Evolutionary conservation across 108 stramenopile species (phyloP).

Genomic region (Cyclotella distinguenda): DNA sequence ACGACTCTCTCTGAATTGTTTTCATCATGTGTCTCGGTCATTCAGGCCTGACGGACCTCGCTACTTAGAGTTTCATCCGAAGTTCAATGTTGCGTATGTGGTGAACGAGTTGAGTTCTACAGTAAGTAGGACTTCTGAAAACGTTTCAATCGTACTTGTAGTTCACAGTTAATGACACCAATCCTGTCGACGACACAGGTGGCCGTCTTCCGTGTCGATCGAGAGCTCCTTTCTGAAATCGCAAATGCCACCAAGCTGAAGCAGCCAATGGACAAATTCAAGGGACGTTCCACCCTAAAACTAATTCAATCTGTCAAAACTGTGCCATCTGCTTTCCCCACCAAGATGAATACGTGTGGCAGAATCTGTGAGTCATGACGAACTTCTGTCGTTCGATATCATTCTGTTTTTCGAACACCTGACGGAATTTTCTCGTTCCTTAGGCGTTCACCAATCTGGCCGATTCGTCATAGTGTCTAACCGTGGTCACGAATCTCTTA

Average conservation of each 20-base stretch:
- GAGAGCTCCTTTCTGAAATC: slow-evolving; percentile 69
- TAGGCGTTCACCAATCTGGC: slow-evolving; percentile 78
- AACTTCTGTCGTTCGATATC: not conserved
- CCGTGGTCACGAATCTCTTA: slow-evolving; percentile 93
- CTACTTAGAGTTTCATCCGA: slow-evolving; percentile 90
- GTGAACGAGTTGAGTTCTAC: slow-evolving; percentile 91
- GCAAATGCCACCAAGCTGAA: slow-evolving; percentile 54
- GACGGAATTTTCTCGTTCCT: not conserved
- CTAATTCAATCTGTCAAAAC: slow-evolving; percentile 89
- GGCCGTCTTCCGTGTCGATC: slow-evolving; percentile 85
- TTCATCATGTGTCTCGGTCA: too few relatives aligned
- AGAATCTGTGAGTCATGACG: slow-evolving; percentile 58
- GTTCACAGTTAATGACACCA: too few relatives aligned
- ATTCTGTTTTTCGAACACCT: not conserved
- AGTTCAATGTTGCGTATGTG: slow-evolving; percentile 81
- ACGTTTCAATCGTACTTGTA: too few relatives aligned
- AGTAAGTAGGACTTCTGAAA: slow-evolving; percentile 40
- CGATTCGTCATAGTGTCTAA: slow-evolving; percentile 91
- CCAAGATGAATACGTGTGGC: slow-evolving; percentile 91
- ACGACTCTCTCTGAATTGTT: too few relatives aligned
- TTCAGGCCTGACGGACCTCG: slow-evolving; percentile 91
- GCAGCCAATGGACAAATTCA: slow-evolving; percentile 68
- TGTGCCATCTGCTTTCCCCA: slow-evolving; percentile 86
- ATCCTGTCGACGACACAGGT: too few relatives aligned
- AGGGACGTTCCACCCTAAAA: slow-evolving; percentile 71